Conservation (phyloP, 805 yeast species). For the Teunomyces atbi region DNA sequence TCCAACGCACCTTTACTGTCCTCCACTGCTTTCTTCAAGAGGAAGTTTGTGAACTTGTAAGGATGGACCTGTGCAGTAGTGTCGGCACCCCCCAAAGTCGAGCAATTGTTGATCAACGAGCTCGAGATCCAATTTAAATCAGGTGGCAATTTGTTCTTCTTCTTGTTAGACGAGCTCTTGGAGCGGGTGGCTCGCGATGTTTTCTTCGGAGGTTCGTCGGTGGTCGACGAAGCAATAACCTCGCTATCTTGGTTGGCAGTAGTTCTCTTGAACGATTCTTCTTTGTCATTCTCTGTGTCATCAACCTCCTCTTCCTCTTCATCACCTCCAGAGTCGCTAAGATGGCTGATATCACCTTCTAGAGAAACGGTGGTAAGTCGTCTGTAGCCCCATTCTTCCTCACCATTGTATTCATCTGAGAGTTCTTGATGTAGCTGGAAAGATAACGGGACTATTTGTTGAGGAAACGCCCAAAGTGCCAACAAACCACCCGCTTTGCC, state of each 20-base stretch:
- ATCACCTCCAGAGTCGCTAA: slow-evolving; percentile 20
- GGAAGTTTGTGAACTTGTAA: slow-evolving; percentile 82
- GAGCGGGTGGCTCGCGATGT: slow-evolving; percentile 32
- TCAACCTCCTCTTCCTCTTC: slow-evolving; percentile 14
- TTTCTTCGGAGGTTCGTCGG: slow-evolving; percentile 35
- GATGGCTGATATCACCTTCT: slow-evolving; percentile 69
- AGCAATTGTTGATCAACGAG: slow-evolving; percentile 66
- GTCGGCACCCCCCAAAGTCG: slow-evolving; percentile 76
- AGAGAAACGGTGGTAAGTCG: slow-evolving; percentile 80
- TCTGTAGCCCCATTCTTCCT: slow-evolving; percentile 88
- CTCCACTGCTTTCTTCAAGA: slow-evolving; percentile 76
- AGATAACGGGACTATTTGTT: slow-evolving; percentile 85
- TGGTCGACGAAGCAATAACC: slow-evolving; percentile 12
- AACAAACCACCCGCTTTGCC: slow-evolving; percentile 97
- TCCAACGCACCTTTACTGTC: slow-evolving; percentile 70
- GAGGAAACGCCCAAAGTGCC: slow-evolving; percentile 97
- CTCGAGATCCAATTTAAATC: slow-evolving; percentile 77
- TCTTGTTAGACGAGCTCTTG: neutral
- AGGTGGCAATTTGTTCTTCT: slow-evolving; percentile 44
- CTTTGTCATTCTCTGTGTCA: slow-evolving; percentile 15
- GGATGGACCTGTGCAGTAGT: slow-evolving; percentile 98
- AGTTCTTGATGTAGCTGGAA: slow-evolving; percentile 83
- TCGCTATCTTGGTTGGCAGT: slow-evolving; percentile 12
- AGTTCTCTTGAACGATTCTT: slow-evolving; percentile 12
- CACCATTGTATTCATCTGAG: slow-evolving; percentile 79